Conservation (phyloP, 2,329 filamentous ascomycete genomes). For the Scedosporium minutisporum region DNA sequence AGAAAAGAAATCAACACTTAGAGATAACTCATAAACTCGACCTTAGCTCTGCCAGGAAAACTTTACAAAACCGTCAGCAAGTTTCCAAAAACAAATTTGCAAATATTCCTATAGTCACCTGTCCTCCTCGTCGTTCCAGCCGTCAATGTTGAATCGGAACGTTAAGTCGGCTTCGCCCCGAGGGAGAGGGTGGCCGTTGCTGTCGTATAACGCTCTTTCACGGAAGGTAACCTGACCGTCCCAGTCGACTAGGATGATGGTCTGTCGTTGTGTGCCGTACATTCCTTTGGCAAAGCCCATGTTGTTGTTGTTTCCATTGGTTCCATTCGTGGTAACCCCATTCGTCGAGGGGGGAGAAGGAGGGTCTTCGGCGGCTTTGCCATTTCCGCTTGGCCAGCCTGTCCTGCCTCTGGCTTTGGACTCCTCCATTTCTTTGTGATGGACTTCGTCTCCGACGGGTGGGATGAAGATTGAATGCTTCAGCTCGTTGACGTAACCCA, state of each 20-base stretch:
- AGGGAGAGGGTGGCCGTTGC: slow-evolving; percentile 42
- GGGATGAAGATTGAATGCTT: slow-evolving; percentile 55
- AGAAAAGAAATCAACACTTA: no score
- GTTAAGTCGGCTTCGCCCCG: slow-evolving; percentile 45
- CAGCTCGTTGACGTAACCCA: slow-evolving; percentile 43
- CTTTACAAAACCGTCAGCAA: background rate
- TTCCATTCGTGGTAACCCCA: slow-evolving; percentile 15
- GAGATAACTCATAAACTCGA: no score
- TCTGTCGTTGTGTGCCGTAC: slow-evolving; percentile 58
- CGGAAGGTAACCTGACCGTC: slow-evolving; percentile 50
- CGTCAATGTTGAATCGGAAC: slow-evolving; percentile 47
- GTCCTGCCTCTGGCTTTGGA: slow-evolving; percentile 24
- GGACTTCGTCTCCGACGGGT: slow-evolving; percentile 39
- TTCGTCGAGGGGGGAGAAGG: slow-evolving; percentile 20
- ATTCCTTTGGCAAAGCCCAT: slow-evolving; percentile 45
- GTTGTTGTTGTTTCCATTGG: slow-evolving; percentile 16
- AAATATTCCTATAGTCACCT: background rate
- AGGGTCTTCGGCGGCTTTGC: slow-evolving; percentile 26
- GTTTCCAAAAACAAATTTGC: background rate
- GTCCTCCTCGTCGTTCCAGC: slow-evolving; percentile 28
- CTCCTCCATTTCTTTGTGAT: slow-evolving; percentile 34
- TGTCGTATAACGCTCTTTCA: slow-evolving; percentile 52
- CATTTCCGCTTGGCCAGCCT: slow-evolving; percentile 19
- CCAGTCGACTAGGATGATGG: slow-evolving; percentile 52
- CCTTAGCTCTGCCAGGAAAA: background rate